Evolutionary conservation across 345 rosid genomes (phyloP), one percentile per base, ranked within the genome.

Genomic region (Carallia brachiata): DNA sequence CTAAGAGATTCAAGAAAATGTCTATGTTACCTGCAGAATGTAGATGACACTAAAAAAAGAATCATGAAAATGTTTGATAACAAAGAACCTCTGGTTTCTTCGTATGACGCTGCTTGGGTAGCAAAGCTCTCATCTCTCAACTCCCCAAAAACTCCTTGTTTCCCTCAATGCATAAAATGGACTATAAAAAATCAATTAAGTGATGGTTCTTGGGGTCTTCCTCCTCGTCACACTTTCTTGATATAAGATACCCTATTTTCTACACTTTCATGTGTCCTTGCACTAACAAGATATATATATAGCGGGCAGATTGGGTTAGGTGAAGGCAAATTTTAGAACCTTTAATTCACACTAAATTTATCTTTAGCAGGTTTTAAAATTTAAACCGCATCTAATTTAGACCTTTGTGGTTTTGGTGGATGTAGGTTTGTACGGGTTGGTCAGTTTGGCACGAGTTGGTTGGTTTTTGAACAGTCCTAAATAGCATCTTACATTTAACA

Each of bases 91-190:
- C 84, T 93, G 23, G 80, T 84, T 62, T 93, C 98, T 36, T 79
- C 96, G 0, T 91, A 89, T 55, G 98, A 93, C 78, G 91, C 95
- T 75, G 95, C 96, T 53, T 91, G 97, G 96, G 88, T 91, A 40
- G 95, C 98, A 47, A 94, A 89, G 98, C 79, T 86, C 55, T 95
- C 92, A 57, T 87, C 90, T 53, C 85, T 80, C 1, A 77, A 66
- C 67, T 85, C 89, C n/a, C 70, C 70, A 0, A 50, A 71, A 3
- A 62, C 66, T 19, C 90, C 98, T 44, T 88, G 73, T 76, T 93
- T 93, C 77, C 98, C 96, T 18, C 76, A 81, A 66, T 87, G 94
- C 58, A n/a, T 82, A 65, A 80, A 75, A 36, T 93, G 98, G 98
- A 73, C 91, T 63, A 61, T 83, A 81, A 89, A 89, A 9, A 86